A percentile compares a stretch with the other conserved stretches of the same genome.
phyloP scores from a whole-genome alignment of 2,329 filamentous ascomycete species.

The Ophiocordyceps robertsii region DNA sequence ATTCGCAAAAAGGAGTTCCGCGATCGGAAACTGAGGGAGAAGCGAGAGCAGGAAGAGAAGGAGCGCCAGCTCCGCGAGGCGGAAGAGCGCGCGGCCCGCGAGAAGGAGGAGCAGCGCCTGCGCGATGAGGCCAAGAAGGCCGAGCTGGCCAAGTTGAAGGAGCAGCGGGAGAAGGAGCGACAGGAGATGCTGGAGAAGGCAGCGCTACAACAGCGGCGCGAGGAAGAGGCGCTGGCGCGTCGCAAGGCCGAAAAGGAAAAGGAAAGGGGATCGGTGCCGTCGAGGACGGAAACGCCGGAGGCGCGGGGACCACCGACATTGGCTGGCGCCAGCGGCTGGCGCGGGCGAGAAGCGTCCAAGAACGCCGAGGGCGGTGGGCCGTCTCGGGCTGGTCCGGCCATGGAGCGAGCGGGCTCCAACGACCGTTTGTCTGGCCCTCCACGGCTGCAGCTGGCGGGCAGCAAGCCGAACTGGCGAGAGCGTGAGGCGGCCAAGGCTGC shows the following conservation, averaged over 20 bases:
- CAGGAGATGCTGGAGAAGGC: constrained; percentile 55
- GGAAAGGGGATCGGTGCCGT: constrained; percentile 22
- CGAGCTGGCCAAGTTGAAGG: constrained; percentile 52
- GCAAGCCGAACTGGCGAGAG: constrained; percentile 60
- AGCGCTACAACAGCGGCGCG: constrained; percentile 63
- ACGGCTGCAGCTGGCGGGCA: constrained; percentile 45
- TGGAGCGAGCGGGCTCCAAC: constrained; percentile 34
- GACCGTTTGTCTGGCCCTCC: constrained; percentile 39
- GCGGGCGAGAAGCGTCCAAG: constrained; percentile 23
- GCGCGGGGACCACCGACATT: constrained; percentile 16
- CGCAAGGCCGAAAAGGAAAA: constrained; percentile 52
- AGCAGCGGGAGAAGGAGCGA: constrained; percentile 51
- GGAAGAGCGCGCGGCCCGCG: constrained; percentile 65
- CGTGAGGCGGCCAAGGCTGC: constrained; percentile 43
- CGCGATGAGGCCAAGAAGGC: constrained; percentile 70
- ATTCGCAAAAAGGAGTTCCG: constrained; percentile 78
- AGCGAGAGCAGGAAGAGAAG: constrained; percentile 69
- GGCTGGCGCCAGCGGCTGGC: constrained; percentile 27
- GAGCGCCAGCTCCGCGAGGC: constrained; percentile 70
- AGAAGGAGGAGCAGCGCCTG: constrained; percentile 74
- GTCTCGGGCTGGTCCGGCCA: constrained; percentile 14
- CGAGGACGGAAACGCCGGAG: constrained; percentile 13
- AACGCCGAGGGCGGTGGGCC: constrained; percentile 15
- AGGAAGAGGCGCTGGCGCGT: constrained; percentile 76
- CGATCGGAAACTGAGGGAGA: constrained; percentile 72